Conservation (phyloP, 176 grass and related monocot species). For the Echinochloa phyllopogon region DNA sequence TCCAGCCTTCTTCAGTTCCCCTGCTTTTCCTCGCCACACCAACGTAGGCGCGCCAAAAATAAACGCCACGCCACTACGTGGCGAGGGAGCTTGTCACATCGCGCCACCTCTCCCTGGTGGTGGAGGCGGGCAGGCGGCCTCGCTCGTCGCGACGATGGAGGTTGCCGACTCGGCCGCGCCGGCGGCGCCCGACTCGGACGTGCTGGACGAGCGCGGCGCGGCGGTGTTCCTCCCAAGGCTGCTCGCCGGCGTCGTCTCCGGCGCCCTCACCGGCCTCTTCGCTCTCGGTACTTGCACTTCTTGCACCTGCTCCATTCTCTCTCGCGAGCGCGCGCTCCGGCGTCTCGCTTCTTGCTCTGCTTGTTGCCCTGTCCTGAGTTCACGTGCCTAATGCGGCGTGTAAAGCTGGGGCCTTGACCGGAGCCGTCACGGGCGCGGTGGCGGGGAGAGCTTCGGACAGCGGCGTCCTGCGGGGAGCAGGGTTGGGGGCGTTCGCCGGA, state of each 20-base stretch:
- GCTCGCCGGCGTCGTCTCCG: constrained; percentile 65
- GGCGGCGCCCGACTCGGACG: constrained; percentile 24
- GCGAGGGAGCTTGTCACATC: not conserved
- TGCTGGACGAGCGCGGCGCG: constrained; percentile 44
- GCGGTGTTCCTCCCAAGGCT: constrained; percentile 55
- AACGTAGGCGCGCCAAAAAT: constrained; percentile 46
- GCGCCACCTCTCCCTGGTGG: not conserved
- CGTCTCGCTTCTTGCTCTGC: not conserved
- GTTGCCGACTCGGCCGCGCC: constrained; percentile 33
- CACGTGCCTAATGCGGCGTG: constrained; percentile 10
- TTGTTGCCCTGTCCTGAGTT: constrained; percentile 1
- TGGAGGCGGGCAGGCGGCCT: not conserved
- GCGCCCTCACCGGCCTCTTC: constrained; percentile 72
- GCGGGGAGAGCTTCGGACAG: constrained; percentile 73
- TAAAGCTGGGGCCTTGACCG: constrained; percentile 69
- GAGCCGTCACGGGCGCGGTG: constrained; percentile 67
- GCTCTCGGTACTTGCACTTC: constrained; percentile 53
- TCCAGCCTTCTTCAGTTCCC: not conserved
- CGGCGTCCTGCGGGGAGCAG: constrained; percentile 67
- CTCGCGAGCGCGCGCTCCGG: too few relatives aligned
- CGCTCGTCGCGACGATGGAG: constrained; percentile 50
- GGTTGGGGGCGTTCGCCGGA: constrained; percentile 71
- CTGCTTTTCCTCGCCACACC: constrained; percentile 17
- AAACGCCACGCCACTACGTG: constrained; percentile 34
- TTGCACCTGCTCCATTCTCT: not conserved